Base-by-base conservation (phyloP, 1,284 basidiomycete species). In the Tylopilus sp. region DNA sequence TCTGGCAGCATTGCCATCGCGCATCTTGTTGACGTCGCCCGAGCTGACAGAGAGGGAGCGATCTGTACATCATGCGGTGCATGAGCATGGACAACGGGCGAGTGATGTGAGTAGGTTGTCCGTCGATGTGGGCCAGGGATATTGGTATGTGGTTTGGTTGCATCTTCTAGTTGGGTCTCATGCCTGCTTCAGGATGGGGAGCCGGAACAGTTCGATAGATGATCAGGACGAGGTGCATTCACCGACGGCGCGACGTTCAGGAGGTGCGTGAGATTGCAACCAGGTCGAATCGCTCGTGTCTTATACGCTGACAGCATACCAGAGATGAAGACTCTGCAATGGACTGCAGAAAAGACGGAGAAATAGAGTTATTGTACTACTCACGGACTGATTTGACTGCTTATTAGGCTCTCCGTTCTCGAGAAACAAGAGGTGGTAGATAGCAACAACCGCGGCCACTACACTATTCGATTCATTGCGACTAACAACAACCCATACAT, bases 31-130 rank as follows among this genome's bases (percentile, higher is more conserved):
- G 32, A 39, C 67, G 38, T 61, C 73, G 44, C 62, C 67, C 22
- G 72, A 74, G 57, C 44, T 67, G 49, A n/a, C 36, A 38, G 49
- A 22, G 26, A 71, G 83, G 52, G 87, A 88, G 52, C 75, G 79
- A 38, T 79, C 78, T 18, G 75, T 78, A 53, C 77, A 80, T 13
- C 36, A 79, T 51, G 79, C 91, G n/a, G 87, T 89, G 59, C 81
- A 90, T 61, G 83, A 81, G 10, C 22, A 19, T 47, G 47, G 47
- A 24, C 47, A 85, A 44, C 79, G 89, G 53, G 77, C 76, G 19
- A 91, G 89, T 70, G 89, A 91, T 64, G 79, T 86, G 63, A 90
- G 88, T 72, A 85, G 86, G 80, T 75, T 89, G 58, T 90, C 89
- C 1, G 81, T 83, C 9, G 89, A 91, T 64, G 78, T 85, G n/a